Conservation (phyloP, 169 alveolate species). For the Eimeria zaria region DNA sequence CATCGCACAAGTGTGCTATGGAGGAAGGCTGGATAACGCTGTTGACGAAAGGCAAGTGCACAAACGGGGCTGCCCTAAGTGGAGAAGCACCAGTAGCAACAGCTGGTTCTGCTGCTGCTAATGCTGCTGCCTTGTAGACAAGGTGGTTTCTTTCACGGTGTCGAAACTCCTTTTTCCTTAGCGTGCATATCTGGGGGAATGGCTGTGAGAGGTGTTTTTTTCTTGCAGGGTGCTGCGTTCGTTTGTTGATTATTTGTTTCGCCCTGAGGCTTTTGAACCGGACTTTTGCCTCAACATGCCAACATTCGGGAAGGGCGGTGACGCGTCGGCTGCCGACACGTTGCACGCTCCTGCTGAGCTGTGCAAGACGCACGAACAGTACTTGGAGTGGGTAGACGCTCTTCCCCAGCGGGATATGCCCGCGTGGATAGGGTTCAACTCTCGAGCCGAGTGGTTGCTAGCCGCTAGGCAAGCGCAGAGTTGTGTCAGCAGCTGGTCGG, state of each 20-base stretch:
- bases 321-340: conserved; percentile 2
- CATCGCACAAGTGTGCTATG: conserved; percentile 96
- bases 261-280: conserved; percentile 76
- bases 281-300: conserved; percentile 69
- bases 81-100: too few species aligned
- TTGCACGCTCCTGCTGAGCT: conserved; percentile 71
- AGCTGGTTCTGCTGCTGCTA: not conserved
- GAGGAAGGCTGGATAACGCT: conserved; percentile 98
- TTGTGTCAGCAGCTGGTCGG: conserved; percentile 72
- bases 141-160: not conserved
- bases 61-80: not conserved
- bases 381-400: conserved; percentile 82
- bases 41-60: conserved; percentile 93
- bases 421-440: conserved; percentile 84
- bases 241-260: conserved; percentile 81
- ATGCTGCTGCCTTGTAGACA: not conserved
- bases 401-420: conserved; percentile 82
- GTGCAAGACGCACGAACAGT: conserved; percentile 78
- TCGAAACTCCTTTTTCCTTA: not conserved
- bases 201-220: not conserved
- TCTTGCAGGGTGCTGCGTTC: conserved; percentile 71
- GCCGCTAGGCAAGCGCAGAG: conserved; percentile 60
- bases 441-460: conserved; percentile 84
- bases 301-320: conserved; percentile 5
- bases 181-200: not conserved